Evolutionary conservation across 208 protist genomes (phyloP), one percentile per base, ranked within the genome.

Genomic region (Trypanosoma cruzi): DNA sequence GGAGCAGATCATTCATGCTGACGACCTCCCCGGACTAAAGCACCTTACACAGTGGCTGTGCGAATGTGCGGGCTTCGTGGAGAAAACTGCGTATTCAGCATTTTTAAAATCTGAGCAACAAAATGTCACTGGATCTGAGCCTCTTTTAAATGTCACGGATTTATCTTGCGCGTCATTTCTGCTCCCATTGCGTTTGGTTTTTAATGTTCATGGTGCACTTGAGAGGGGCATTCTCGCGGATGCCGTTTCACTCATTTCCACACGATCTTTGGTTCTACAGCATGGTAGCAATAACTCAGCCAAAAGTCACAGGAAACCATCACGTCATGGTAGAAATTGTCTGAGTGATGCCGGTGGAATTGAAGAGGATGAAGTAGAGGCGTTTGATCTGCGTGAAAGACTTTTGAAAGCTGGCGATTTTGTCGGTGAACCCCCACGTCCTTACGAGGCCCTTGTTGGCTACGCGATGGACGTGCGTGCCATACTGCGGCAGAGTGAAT

Each of bases 401-500:
- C 42, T 64, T 42, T 46, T 32, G 11, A 28, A 3, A 26, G 22
- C 20, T 22, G 29, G 6, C 6, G 42, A 52, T 55, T 26, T 63
- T 28, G 13, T 56, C 32, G 56, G 65, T 31, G 44, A 50, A 44
- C 11, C 32, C 22, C 65, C 54, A 22, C 54, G 22, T 46, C 13
- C 8, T 3, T 63, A 55, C 26, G 65, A 71, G 18, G 16, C 14
- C 11, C 42, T 76, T 16, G 32, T 70, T 18, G 32, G 40, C 34
- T 80, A 77, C 53, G n/a, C 26, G 7, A 44, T 80, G 7, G 75
- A 80, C 44, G 48, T 42, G 14, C 1, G 26, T 3, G 16, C 29
- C 28, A 55, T 69, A 37, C 48, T 72, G n/a, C 36, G n/a, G 54
- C 68, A 73, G 26, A 80, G 75, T 57, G 16, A 28, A 32, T 80